Conservation (phyloP, 768 basidiomycete genomes). For the Agrocybe pediades region DNA sequence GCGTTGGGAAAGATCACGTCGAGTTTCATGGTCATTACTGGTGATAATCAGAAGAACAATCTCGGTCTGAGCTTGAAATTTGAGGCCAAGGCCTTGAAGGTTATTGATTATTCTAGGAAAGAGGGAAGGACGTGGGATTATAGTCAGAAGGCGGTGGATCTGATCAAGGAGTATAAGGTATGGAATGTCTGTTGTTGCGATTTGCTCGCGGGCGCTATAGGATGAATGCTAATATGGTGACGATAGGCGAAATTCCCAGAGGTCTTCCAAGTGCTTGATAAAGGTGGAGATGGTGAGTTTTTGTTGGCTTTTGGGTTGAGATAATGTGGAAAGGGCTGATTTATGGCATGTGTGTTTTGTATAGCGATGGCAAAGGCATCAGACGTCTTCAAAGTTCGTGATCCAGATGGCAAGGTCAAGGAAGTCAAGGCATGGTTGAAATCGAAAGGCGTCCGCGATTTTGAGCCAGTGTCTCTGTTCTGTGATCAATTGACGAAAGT, state of each 20-base stretch:
- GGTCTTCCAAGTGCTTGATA: conserved; percentile 72
- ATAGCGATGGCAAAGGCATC: conserved; percentile 75
- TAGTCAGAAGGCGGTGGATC: conserved; percentile 80
- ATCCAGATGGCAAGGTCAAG: conserved; percentile 70
- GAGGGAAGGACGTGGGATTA: conserved; percentile 90
- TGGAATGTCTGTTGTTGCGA: background rate
- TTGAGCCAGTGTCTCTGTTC: conserved; percentile 90
- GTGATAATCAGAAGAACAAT: conserved; percentile 81
- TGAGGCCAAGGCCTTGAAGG: conserved; percentile 91
- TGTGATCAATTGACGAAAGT: conserved; percentile 93
- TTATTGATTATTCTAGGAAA: conserved; percentile 89
- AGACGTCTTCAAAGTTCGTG: conserved; percentile 51
- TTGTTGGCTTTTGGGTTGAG: conserved; percentile 2
- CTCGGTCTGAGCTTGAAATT: conserved; percentile 95
- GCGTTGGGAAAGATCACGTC: conserved; percentile 91
- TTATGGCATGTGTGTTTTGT: no score
- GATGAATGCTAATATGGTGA: conserved; percentile 1
- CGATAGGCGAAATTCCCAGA: conserved; percentile 78
- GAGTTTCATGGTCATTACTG: conserved; percentile 84
- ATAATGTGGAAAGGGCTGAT: conserved; percentile 3
- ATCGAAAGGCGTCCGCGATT: conserved; percentile 81
- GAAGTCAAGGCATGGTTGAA: conserved; percentile 89
- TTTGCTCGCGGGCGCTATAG: background rate
- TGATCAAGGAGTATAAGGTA: conserved; percentile 86
- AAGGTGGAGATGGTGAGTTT: conserved; percentile 66